These are phyloP conservation scores for Nannizziopsis arthrosporioides DNA, from an alignment of 2,329 filamentous ascomycete genomes.

Conservation along the genomic window DNA sequence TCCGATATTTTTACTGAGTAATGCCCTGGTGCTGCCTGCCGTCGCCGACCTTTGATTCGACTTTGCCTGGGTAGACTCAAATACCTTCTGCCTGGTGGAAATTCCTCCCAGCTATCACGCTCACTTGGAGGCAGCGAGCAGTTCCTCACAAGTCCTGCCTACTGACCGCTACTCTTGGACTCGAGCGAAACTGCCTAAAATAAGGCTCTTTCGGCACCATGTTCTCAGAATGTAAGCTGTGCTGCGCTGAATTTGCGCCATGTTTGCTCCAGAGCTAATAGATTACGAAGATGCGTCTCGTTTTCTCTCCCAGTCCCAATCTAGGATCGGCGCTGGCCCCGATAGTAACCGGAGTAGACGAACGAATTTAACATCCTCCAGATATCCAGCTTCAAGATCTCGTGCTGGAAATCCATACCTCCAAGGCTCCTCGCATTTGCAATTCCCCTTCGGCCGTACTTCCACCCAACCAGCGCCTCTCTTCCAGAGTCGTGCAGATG, in stretches of 20 bases:
- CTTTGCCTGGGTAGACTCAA: slow-evolving; percentile 1
- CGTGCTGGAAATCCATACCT: slow-evolving; percentile 67
- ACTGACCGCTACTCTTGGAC: slow-evolving; percentile 3
- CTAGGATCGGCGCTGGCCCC: slow-evolving; percentile 64
- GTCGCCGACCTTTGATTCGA: slow-evolving; percentile 4
- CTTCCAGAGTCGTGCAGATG: slow-evolving; percentile 86
- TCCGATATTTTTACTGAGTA: no score
- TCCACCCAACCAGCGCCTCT: slow-evolving; percentile 64
- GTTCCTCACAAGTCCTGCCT: neutral
- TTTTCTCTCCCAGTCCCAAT: slow-evolving; percentile 94
- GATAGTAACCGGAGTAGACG: slow-evolving; percentile 41
- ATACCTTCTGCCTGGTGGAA: slow-evolving; percentile 2
- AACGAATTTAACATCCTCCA: slow-evolving; percentile 34
- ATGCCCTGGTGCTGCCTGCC: neutral
- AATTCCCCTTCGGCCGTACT: slow-evolving; percentile 68
- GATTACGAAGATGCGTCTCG: slow-evolving; percentile 71
- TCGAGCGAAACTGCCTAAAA: neutral
- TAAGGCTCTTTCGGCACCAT: slow-evolving; percentile 8
- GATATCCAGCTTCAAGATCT: slow-evolving; percentile 40
- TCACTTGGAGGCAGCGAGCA: neutral
- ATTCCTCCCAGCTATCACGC: neutral
- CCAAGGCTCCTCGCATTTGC: slow-evolving; percentile 56
- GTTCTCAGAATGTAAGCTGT: slow-evolving; percentile 17
- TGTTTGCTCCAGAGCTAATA: slow-evolving; percentile 1
- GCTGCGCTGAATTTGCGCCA: neutral